A percentile compares a stretch with the other conserved stretches of the same genome.
Evolutionary conservation across 2,329 filamentous ascomycete species (phyloP).

Genomic region (Pseudocercospora macadamiae): DNA sequence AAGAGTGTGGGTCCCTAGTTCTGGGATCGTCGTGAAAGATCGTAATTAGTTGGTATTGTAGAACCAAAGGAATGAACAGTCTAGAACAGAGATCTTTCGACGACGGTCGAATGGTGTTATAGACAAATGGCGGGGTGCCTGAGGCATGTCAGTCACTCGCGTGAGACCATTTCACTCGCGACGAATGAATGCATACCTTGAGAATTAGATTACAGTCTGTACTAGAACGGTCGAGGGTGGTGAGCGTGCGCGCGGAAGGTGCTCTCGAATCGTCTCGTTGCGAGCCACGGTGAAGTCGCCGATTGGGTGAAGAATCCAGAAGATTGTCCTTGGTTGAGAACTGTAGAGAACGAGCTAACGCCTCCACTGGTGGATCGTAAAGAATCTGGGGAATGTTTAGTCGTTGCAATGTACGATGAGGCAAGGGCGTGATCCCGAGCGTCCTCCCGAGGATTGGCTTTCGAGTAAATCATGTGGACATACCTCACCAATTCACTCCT

Average conservation of each 20-base stretch:
- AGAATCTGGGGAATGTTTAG: slow-evolving; percentile 49
- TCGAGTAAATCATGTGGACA: slow-evolving; percentile 20
- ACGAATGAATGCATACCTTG: slow-evolving; percentile 46
- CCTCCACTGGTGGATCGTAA: slow-evolving; percentile 50
- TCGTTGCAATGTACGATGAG: slow-evolving; percentile 36
- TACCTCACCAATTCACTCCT: slow-evolving; percentile 21
- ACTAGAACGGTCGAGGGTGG: slow-evolving; percentile 34
- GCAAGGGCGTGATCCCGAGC: slow-evolving; percentile 36
- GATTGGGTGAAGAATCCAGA: slow-evolving; percentile 41
- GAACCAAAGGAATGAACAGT: slow-evolving; percentile 48
- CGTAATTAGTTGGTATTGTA: slow-evolving; percentile 59
- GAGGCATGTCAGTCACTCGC: slow-evolving; percentile 35
- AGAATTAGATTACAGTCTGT: slow-evolving; percentile 53
- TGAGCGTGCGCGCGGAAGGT: slow-evolving; percentile 27
- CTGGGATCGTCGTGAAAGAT: slow-evolving; percentile 53
- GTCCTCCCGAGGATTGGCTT: slow-evolving; percentile 18
- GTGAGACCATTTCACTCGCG: slow-evolving; percentile 28
- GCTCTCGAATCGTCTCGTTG: slow-evolving; percentile 36
- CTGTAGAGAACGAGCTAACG: slow-evolving; percentile 59
- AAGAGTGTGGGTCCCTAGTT: slow-evolving; percentile 55
- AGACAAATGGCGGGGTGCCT: slow-evolving; percentile 43
- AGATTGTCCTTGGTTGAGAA: slow-evolving; percentile 39
- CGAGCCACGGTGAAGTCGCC: slow-evolving; percentile 48
- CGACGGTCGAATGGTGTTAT: slow-evolving; percentile 38
- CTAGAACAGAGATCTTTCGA: slow-evolving; percentile 37